phyloP scores from a whole-genome alignment of 768 basidiomycete species.

The Hericium rajendrae region DNA sequence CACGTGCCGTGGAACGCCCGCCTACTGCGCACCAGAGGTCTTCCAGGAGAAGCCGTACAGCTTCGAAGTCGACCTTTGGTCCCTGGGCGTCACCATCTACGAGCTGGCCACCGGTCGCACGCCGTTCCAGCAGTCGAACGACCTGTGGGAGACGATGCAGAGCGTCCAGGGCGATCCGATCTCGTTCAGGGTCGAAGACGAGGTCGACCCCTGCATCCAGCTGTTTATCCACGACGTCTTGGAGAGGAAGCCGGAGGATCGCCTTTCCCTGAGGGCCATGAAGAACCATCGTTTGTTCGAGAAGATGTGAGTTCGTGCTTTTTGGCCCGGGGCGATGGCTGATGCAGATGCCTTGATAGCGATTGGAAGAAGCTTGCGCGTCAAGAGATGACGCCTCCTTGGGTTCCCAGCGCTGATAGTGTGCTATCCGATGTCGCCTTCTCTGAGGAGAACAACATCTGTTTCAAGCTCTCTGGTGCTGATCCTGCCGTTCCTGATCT shows the following conservation, averaged over 20 bases:
- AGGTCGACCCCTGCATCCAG: not conserved
- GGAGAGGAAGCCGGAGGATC: not conserved
- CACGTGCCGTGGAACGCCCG: constrained; percentile 3
- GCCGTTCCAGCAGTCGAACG: not conserved
- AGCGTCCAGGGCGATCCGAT: not conserved
- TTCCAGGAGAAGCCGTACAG: constrained; percentile 1
- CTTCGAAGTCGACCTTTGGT: constrained; percentile 82
- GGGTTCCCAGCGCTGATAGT: not conserved
- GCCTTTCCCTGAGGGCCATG: not conserved
- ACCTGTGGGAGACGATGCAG: not conserved
- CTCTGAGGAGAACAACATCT: not conserved
- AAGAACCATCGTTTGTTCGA: not conserved
- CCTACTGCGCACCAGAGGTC: constrained; percentile 6
- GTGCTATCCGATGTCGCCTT: not conserved
- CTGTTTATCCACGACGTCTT: not conserved
- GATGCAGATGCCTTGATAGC: not conserved
- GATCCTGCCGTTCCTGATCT: not conserved
- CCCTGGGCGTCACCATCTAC: constrained; percentile 89
- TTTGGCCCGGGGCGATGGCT: not conserved
- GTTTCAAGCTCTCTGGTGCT: not conserved
- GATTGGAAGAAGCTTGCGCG: not conserved
- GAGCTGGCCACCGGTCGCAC: constrained; percentile 48
- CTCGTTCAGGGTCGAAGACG: not conserved
- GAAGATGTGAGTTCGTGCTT: not conserved
- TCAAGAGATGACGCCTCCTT: not conserved